A percentile compares a stretch with the other conserved stretches of the same genome.
Evolutionary conservation across 139 green algal species (phyloP).

Genomic region (Haematococcus sp.): DNA sequence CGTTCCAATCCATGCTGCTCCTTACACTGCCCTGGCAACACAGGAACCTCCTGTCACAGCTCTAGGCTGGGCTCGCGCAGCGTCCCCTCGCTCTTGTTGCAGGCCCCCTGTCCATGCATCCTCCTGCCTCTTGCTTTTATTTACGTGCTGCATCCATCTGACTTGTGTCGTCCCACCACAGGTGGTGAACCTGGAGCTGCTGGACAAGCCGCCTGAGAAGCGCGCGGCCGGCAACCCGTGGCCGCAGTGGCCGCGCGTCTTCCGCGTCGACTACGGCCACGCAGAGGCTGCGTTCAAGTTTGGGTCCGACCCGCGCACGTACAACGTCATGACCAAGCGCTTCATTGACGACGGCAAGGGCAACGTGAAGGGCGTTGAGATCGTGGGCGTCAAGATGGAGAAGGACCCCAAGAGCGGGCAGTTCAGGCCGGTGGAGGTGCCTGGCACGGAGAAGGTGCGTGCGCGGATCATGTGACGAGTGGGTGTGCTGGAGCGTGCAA

Average conservation of each 20-base stretch:
- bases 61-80: too few relatives aligned
- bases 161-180: too few relatives aligned
- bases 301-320: conserved; percentile 83
- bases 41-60: too few relatives aligned
- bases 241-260: conserved; percentile 93
- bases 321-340: conserved; percentile 92
- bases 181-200: conserved; percentile 95
- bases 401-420: conserved; percentile 3
- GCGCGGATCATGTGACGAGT: too few relatives aligned
- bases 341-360: conserved; percentile 82
- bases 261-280: conserved; percentile 74
- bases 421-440: conserved; percentile 21
- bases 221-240: conserved; percentile 85
- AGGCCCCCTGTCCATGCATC: too few relatives aligned
- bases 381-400: conserved; percentile 56
- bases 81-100: too few relatives aligned
- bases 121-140: too few relatives aligned
- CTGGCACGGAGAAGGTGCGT: not conserved
- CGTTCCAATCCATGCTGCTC: too few relatives aligned
- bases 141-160: too few relatives aligned
- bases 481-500: too few relatives aligned
- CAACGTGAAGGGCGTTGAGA: conserved; percentile 77
- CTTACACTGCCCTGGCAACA: too few relatives aligned
- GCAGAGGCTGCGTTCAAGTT: conserved; percentile 77
- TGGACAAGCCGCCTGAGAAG: conserved; percentile 76